These are phyloP conservation scores for Pythium myriotylum DNA, from an alignment of 352 stramenopile species.

Conservation along the genomic window DNA sequence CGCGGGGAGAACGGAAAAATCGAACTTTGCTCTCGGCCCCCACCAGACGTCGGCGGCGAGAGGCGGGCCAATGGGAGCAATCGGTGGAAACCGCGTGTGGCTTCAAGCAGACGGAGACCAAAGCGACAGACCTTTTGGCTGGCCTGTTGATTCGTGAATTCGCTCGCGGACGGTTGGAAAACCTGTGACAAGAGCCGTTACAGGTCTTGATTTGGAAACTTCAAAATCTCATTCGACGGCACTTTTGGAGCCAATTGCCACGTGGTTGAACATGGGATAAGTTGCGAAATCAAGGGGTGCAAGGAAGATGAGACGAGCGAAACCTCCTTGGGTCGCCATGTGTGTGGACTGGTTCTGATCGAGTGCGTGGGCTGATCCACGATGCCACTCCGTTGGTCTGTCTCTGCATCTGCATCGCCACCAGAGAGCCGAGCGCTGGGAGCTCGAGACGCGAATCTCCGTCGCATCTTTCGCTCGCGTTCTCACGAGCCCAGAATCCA, in stretches of 20 bases:
- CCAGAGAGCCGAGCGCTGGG: too few relatives aligned
- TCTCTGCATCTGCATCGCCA: conserved; percentile 18
- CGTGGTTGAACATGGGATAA: conserved; percentile 8
- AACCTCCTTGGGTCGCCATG: neutral
- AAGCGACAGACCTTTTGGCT: neutral
- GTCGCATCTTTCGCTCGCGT: too few relatives aligned
- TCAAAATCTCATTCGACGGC: conserved; percentile 9
- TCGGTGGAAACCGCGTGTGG: too few relatives aligned
- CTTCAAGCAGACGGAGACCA: neutral
- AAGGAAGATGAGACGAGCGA: conserved; percentile 10
- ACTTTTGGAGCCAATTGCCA: neutral
- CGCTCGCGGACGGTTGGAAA: neutral
- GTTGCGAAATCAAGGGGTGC: conserved; percentile 10
- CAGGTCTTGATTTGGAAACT: conserved; percentile 12
- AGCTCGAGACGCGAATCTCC: too few relatives aligned
- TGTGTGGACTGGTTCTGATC: conserved; percentile 16
- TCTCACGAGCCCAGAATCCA: too few relatives aligned
- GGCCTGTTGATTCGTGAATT: conserved; percentile 1
- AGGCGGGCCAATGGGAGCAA: neutral
- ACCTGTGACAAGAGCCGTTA: conserved; percentile 22
- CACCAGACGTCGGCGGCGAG: neutral
- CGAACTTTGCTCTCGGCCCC: conserved; percentile 9
- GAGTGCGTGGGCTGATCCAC: conserved; percentile 15
- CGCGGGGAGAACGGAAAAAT: conserved; percentile 13
- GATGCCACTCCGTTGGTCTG: conserved; percentile 20